Base-by-base conservation (phyloP, 1,284 basidiomycete species). In the Marasmius sp. region DNA sequence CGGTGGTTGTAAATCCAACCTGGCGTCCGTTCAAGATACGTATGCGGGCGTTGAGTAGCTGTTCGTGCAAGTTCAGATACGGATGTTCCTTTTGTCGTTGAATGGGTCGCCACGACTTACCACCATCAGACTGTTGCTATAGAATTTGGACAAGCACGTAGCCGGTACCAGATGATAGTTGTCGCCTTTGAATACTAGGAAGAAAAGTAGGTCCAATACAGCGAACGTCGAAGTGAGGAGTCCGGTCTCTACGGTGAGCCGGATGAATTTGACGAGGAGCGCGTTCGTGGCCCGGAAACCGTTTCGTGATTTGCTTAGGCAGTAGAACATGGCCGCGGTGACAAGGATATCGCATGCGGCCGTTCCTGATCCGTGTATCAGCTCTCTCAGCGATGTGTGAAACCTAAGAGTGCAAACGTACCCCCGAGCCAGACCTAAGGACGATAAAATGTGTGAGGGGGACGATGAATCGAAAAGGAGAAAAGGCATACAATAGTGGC, bases 81-180 rank as follows among this genome's bases (percentile, higher is more conserved):
- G 12, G 11, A 18, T 3, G 48, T 16, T 11, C 18, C 48, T 11
- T 33, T 50, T 9, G 48, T 50, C 12, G 27, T 50, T 12, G 27
- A 20, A 50, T n/a, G n/a, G n/a, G n/a, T n/a, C 11, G 27, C 11
- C 20, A 45, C 1, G 43, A 58, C 57, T 49, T 12, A 66, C 65
- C 51, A 60, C 49, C 47, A 66, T 14, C 3, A 66, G 60, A 48
- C 58, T 59, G 56, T 64, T 66, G 20, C 58, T 61, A 41, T 66
- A 66, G 4, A 64, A 48, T 53, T 66, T 66, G 0, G 63, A 64
- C 8, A 66, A 55, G 55, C 54, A 49, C 51, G 62, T 65, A 48
- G 62, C 61, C 12, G 58, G 38, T 11, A 37, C 60, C 10, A 66
- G 27, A 41, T 66, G 65, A 45, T 58, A 66, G 61, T 64, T 66